Base-by-base conservation (phyloP, 441 rosid species). In the Aquilaria agallochum region DNA sequence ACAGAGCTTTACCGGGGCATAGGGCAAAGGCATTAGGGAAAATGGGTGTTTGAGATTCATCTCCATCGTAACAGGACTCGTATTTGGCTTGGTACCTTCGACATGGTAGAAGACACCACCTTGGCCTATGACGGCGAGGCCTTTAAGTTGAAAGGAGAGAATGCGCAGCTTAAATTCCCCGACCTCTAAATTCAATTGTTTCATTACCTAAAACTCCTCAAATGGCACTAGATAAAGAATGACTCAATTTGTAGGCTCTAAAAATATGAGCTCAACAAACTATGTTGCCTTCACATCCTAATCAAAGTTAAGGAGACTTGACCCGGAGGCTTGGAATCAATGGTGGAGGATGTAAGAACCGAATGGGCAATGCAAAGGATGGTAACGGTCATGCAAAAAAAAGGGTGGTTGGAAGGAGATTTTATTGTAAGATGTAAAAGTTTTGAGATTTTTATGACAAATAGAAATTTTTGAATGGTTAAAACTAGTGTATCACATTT, bases 41-140 rank as follows among this genome's bases (percentile, higher is more conserved):
- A 93, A 83, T 93, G 96, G 96, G 96, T 90, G 5, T 95, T 95
- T 0, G 97, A 93, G 81, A 90, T 90, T 77, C 96, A 96, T 64
- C 95, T 81, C 68, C 97, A 97, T 54, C 80, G 85, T 46, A 93
- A 90, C 60, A 77, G 93, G 73, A 88, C 95, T 65, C 88, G 93
- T 67, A 96, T 88, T 68, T 93, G 97, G 98, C 83, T 93, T 2
- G 96, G 98, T 34, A 92, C 94, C 7, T 92, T 89, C 13, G 94
- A 92, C 67, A 89, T 83, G 7, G 95, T 96, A 5, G 88, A 93
- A 72, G 92, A 88, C 44, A 97, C 98, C 10, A 95, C 97, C 56
- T 55, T 90, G 79, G 97, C 96, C 49, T 93, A 90, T 49, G 96
- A 93, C 65, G 89, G 96, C n/a, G 87, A 90, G 82, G 96, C 96